Evolutionary conservation across 305 asterid genomes (phyloP), one percentile per base, ranked within the genome.

Genomic region (Ilex paraguariensis): DNA sequence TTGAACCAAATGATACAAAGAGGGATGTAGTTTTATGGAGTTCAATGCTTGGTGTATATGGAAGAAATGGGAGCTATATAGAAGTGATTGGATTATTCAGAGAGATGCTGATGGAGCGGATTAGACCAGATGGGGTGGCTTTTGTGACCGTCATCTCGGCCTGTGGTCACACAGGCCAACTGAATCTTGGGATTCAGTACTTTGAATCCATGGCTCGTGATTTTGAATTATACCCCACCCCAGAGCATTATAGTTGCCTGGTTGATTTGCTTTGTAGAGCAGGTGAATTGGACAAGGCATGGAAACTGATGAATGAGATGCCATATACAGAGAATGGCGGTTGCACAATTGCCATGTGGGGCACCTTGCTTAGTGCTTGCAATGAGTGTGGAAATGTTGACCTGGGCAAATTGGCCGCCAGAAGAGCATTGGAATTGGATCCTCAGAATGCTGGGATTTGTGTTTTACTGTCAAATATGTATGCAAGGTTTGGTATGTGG

Each of bases 151-250:
- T 87, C 5, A 79, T 92, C 64, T 90, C 96, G 0, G 95, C 96
- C 17, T 92, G 97, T 83, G 81, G 84, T 30, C 88, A 92, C 79
- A 79, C 94, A 5, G 96, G 98, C 60, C 90, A 90, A 69, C 88
- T 90, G 60, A 82, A 79, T 60, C 84, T 84, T 51, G 97, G 97
- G 28, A 63, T 87, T 40, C 71, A 80, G 72, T 84, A 79, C 56
- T 90, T 89, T 13, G 82, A 84, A 57, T 79, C 81, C 62, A 92
- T 92, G 96, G 60, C 74, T 39, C 67, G 64, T 3, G 82, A 80
- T 56, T 81, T 81, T 69, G 81, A 79, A 13, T 68, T 87, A 75
- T 65, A 62, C 54, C 85, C 83, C 8, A 54, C 79, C 57, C 91
- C 77, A 2, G 95, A 92, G 82, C 97, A 92, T 65, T 87, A 87